Evolutionary conservation across 176 grass and related monocot species (phyloP).

Genomic region (barley (Hordeum vulgare)): MorexV3_pseudomolecules_assembly NC_058521.1:16834352-16834851

Average conservation of each 20-base stretch:
- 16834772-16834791: neutral
- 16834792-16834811: neutral
- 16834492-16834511: constrained; percentile 22
- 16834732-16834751: neutral
- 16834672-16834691: constrained; percentile 94
- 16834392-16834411: constrained; percentile 90
- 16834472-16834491: constrained; percentile 6
- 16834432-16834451: constrained; percentile 64
- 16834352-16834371: constrained; percentile 31
- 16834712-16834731: constrained; percentile 63
- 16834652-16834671: constrained; percentile 99
- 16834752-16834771: neutral
- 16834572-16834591: constrained; percentile 91
- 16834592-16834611: neutral
- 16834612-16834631: constrained; percentile 2
- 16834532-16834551: constrained; percentile 91
- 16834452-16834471: neutral
- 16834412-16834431: constrained; percentile 96
- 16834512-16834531: constrained; percentile 93
- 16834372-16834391: constrained; percentile 98
- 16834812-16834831: constrained; percentile 8
- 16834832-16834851: constrained; percentile 86
- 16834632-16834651: constrained; percentile 67
- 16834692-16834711: constrained; percentile 95
- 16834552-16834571: constrained; percentile 97